A percentile compares a stretch with the other conserved stretches of the same genome.
Evolutionary conservation across 345 rosid genomes (phyloP).

Genomic region (Syzygium jambos): DNA sequence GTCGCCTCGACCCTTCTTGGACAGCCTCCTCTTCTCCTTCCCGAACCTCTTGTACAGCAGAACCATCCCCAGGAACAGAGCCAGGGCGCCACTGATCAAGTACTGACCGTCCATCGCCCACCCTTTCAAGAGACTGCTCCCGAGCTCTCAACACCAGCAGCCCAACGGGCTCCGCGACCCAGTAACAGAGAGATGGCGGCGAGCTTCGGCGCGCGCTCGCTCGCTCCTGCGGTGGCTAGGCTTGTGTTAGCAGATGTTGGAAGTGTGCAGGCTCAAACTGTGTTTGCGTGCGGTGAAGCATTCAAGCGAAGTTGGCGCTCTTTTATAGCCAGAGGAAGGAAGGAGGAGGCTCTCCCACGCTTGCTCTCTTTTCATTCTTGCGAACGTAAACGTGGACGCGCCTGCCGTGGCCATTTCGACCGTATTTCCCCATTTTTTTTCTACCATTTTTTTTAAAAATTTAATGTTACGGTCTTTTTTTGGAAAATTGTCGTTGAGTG

Average conservation of each 20-base stretch:
- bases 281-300: background rate
- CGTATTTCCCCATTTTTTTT: background rate
- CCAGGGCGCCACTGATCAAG: constrained; percentile 5
- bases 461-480: background rate
- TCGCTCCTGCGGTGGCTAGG: background rate
- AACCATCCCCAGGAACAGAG: constrained; percentile 1
- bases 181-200: background rate
- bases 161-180: background rate
- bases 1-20: background rate
- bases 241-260: background rate
- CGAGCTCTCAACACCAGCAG: background rate
- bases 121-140: background rate
- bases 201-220: background rate
- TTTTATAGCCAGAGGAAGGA: background rate
- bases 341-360: background rate
- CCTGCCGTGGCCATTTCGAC: background rate
- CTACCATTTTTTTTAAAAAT: too few species aligned
- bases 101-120: constrained; percentile 1
- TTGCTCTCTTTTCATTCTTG: background rate
- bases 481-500: background rate
- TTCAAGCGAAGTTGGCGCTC: background rate
- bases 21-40: constrained; percentile 1
- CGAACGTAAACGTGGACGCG: background rate
- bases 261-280: background rate
- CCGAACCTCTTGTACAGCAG: background rate